A percentile compares a stretch with the other conserved stretches of the same genome.
phyloP scores from a whole-genome alignment of 2,329 filamentous ascomycete genomes.

The Pseudogymnoascus sp. region DNA sequence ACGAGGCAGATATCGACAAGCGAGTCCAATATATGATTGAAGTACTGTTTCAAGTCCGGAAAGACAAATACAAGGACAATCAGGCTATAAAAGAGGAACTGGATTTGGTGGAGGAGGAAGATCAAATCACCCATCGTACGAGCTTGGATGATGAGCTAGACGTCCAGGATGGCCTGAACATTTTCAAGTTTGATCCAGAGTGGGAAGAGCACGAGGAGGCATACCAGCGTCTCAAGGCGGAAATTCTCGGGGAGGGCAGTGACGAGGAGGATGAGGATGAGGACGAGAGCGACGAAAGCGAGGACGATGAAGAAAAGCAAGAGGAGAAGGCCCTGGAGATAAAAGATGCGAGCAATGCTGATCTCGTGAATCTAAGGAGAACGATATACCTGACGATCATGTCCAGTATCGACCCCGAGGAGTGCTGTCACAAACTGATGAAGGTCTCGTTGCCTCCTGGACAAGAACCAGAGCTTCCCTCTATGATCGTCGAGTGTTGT shows the following conservation, averaged over 20 bases:
- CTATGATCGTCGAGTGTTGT: slow-evolving; percentile 96
- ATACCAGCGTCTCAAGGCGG: slow-evolving; percentile 82
- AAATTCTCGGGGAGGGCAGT: slow-evolving; percentile 90
- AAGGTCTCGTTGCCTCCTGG: slow-evolving; percentile 82
- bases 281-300: slow-evolving; percentile 55
- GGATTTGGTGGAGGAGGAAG: slow-evolving; percentile 93
- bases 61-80: slow-evolving; percentile 95
- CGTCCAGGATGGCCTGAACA: slow-evolving; percentile 78
- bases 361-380: slow-evolving; percentile 84
- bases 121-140: slow-evolving; percentile 87
- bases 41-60: slow-evolving; percentile 90
- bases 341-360: slow-evolving; percentile 94
- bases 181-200: slow-evolving; percentile 88
- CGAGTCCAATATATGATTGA: slow-evolving; percentile 99
- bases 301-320: slow-evolving; percentile 62
- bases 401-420: slow-evolving; percentile 91
- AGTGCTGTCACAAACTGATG: slow-evolving; percentile 95
- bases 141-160: slow-evolving; percentile 78
- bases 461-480: slow-evolving; percentile 81
- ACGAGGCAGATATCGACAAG: slow-evolving; percentile 96
- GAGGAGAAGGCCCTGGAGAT: slow-evolving; percentile 84
- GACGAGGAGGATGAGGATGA: slow-evolving; percentile 69
- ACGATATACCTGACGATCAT: slow-evolving; percentile 98
- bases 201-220: slow-evolving; percentile 87
- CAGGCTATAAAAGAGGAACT: slow-evolving; percentile 84